Evolutionary conservation across 345 rosid genomes (phyloP), one percentile per base, ranked within the genome.

Genomic region (Citrus australasica): DNA sequence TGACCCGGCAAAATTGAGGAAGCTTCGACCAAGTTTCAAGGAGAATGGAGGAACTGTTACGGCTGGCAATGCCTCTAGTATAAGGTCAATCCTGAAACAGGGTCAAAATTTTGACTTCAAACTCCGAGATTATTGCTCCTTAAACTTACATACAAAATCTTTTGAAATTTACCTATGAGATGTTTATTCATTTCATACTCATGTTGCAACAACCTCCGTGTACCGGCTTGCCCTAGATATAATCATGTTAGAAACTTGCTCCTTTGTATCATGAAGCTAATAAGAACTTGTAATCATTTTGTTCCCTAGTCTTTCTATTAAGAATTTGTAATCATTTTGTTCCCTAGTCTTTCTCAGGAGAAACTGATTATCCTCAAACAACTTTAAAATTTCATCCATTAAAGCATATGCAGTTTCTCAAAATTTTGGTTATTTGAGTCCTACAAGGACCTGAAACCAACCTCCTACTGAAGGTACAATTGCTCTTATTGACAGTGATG

Each of bases 61-160:
- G 22, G 97, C 98, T 22, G 97, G 99, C 82, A 97, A 97, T 82
- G 99, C 99, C 56, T 97, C 99, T 78, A 94, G 98, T 83, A 92
- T 94, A 87, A 97, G 98, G 99, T 96, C 59, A 35, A 77, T 60
- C 27, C 27, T 1, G 1, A 46, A 46, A 11, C 51, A 11, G 5
- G 51, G 51, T 46, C 51, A 46, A 46, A 42, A 11, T 3, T 46
- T 46, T 13, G 5, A 46, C 13, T 13, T 46, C 2, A 16, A 46
- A 46, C 14, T 46, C 51, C 74, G 62, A 46, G 66, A 56, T 27
- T 16, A 55, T 65, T 79, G 42, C 37, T 46, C 6, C 28, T 63
- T 27, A 71, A 71, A 25, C 75, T 67, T 38, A 19, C 30, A 37
- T 38, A 24, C 30, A 17, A 60, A 22, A 25, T 59, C 63, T 28